Evolutionary conservation across 805 yeast species (phyloP).

Genomic region (Priceomyces fermenticarens): DNA sequence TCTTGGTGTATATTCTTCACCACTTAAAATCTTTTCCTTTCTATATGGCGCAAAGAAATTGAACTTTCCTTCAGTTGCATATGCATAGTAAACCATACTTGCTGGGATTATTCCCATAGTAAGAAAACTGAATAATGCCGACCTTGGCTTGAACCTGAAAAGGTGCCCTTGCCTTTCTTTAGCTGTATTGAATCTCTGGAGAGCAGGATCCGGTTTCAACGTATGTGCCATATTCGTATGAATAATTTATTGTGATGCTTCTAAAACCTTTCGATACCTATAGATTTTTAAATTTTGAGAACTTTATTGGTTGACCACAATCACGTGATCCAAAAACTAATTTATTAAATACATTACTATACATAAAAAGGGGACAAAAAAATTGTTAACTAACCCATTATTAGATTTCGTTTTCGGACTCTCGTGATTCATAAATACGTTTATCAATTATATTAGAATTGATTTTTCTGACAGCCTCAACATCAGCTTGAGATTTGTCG

Average conservation of each 20-base stretch:
- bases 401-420: no score
- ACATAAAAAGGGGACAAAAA: no score
- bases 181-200: conserved; percentile 40
- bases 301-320: conserved; percentile 7
- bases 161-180: conserved; percentile 40
- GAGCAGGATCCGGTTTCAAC: conserved; percentile 40
- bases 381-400: no score
- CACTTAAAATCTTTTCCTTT: conserved; percentile 30
- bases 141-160: conserved; percentile 40
- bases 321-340: conserved; percentile 3
- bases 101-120: conserved; percentile 39
- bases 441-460: conserved; percentile 1
- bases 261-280: no score
- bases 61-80: conserved; percentile 37
- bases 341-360: neutral
- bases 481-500: conserved; percentile 2
- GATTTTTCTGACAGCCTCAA: conserved; percentile 6
- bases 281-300: neutral
- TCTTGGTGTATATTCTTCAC: conserved; percentile 41
- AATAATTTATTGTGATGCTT: neutral
- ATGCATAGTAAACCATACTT: conserved; percentile 34
- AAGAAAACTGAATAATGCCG: conserved; percentile 32
- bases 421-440: no score
- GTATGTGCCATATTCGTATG: conserved; percentile 37
- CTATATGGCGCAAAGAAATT: conserved; percentile 33